Base-by-base conservation (phyloP, 1,284 basidiomycete genomes). In the Phenoliferia sp. region DNA sequence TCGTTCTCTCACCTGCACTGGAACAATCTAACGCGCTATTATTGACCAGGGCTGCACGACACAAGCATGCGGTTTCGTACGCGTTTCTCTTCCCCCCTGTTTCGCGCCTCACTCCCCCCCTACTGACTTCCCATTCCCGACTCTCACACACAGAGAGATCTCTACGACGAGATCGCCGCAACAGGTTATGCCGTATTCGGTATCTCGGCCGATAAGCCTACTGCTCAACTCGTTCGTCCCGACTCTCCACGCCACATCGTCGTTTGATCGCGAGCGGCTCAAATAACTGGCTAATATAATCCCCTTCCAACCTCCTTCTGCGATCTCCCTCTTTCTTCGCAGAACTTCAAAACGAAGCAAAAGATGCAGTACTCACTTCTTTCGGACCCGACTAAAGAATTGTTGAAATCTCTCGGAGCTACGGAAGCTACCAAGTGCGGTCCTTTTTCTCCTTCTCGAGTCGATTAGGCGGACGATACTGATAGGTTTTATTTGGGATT, bases 351-450 rank as follows among this genome's bases (percentile, higher is more conserved):
- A 63, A 74, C 73, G 33, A 82, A 82, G 87, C 90, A 93, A 81
- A 82, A 85, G 63, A 84, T 97, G 28, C 90, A 87, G 17, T 98
- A 94, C 79, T 84, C 86, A 5, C 82, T 97, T 6, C 83, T 98
- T 56, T 94, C 90, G 10, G 94, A 98, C 78, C 91, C 90, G 28
- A 86, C 92, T 76, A 85, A 88, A 52, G 78, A 83, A 48, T 83
- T 97, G 39, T 92, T 97, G 76, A 84, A 84, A 61, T 86, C 86
- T 10, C 83, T 98, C 44, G 94, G 93, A 19, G 92, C 92, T 2
- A 88, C 85, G 2, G 86, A 87, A 58, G 72, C 76, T 3, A 89
- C 88, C 57, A 90, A 78, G 67, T 64, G n/a, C 16, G 61, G 75
- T 68, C n/a, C 33, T 29, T 32, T 28, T 35, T 33, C 19, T 22